Percentiles rank a stretch among this genome's conserved stretches.
These are phyloP conservation scores for Dendrobium catenatum DNA, from an alignment of 106 monocot genomes.

Conservation along the genomic window DNA sequence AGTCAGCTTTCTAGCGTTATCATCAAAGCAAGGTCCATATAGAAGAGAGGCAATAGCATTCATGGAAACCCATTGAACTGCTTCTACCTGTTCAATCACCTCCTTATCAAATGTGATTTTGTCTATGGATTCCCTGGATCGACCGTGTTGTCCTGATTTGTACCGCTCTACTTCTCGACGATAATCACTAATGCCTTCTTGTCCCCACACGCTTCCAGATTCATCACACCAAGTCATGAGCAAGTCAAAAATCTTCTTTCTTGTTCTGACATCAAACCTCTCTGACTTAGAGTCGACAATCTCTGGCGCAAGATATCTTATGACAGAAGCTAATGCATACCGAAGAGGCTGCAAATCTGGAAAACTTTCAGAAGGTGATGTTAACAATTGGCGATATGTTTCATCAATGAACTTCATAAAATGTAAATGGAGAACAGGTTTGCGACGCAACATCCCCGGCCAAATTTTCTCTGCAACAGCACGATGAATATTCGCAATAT, in stretches of 20 bases:
- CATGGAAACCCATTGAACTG: slow-evolving; percentile 89
- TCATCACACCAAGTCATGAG: slow-evolving; percentile 88
- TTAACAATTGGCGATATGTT: slow-evolving; percentile 43
- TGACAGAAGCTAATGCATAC: slow-evolving; percentile 79
- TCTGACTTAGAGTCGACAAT: slow-evolving; percentile 83
- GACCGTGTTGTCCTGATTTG: slow-evolving; percentile 65
- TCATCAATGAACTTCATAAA: slow-evolving; percentile 86
- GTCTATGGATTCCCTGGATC: slow-evolving; percentile 92
- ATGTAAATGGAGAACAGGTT: slow-evolving; percentile 65
- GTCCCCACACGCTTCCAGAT: slow-evolving; percentile 41
- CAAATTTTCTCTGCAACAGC: slow-evolving; percentile 91
- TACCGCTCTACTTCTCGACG: slow-evolving; percentile 92
- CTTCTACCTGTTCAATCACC: slow-evolving; percentile 71
- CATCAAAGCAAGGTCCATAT: slow-evolving; percentile 97
- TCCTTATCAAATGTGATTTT: slow-evolving; percentile 89
- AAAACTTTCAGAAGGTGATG: slow-evolving; percentile 50
- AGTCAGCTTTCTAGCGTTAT: slow-evolving; percentile 87
- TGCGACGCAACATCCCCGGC: slow-evolving; percentile 83
- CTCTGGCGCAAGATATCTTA: slow-evolving; percentile 79
- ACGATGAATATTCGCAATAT: slow-evolving; percentile 83
- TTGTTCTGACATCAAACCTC: slow-evolving; percentile 63
- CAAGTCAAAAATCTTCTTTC: slow-evolving; percentile 79
- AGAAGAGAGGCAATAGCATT: slow-evolving; percentile 94
- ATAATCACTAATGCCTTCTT: slow-evolving; percentile 64
- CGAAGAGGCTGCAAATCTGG: slow-evolving; percentile 82